phyloP scores from a whole-genome alignment of 805 yeast genomes.

The Hanseniaspora nectarophila region DNA sequence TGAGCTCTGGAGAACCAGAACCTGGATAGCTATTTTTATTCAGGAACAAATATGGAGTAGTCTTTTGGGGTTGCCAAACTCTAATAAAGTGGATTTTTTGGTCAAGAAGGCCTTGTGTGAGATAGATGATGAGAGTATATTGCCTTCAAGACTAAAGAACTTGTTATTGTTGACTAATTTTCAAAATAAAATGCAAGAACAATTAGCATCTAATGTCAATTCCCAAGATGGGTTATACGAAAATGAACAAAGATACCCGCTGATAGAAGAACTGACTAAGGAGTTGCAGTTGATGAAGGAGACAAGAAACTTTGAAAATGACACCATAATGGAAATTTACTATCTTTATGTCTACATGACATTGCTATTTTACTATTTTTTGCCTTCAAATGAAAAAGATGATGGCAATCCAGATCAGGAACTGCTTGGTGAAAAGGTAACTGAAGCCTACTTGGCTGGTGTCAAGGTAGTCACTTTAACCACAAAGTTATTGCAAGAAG shows the following conservation, averaged over 20 bases:
- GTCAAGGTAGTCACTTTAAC: constrained; percentile 71
- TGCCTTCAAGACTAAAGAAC: constrained; percentile 63
- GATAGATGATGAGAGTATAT: constrained; percentile 17
- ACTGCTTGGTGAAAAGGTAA: constrained; percentile 51
- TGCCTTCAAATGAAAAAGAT: constrained; percentile 79
- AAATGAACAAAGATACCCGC: constrained; percentile 68
- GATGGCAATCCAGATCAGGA: constrained; percentile 38
- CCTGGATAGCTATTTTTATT: constrained; percentile 83
- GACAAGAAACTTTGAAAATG: constrained; percentile 52
- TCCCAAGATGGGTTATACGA: constrained; percentile 84
- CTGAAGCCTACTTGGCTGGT: constrained; percentile 66
- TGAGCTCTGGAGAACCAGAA: constrained; percentile 84
- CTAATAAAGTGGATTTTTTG: constrained; percentile 69
- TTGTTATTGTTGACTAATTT: constrained; percentile 64
- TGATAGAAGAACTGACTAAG: constrained; percentile 62
- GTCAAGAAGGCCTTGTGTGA: constrained; percentile 51
- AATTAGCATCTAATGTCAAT: constrained; percentile 76
- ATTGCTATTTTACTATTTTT: constrained; percentile 78
- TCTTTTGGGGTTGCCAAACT: constrained; percentile 75
- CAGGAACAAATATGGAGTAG: constrained; percentile 88
- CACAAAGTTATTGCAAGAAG: constrained; percentile 54
- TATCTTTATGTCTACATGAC: constrained; percentile 66
- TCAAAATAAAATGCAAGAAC: constrained; percentile 70
- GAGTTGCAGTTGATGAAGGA: constrained; percentile 64
- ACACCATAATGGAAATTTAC: constrained; percentile 61